Percentiles rank a stretch among this genome's conserved stretches.
These are phyloP conservation scores for Alternaria metachromatica DNA, from an alignment of 2,329 filamentous ascomycete genomes.

Conservation along the genomic window DNA sequence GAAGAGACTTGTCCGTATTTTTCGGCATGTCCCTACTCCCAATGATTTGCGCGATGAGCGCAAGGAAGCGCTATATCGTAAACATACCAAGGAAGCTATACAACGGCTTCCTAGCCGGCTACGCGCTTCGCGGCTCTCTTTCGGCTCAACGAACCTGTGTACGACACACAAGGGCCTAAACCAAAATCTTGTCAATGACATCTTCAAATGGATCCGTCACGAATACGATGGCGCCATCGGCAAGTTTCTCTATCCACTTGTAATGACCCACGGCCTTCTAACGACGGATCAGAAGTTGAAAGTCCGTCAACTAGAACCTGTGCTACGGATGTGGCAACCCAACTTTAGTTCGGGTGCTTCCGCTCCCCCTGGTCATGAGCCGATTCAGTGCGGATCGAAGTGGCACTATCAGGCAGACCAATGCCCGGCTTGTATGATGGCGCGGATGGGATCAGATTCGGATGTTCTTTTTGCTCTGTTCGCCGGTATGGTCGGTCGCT, in stretches of 20 bases:
- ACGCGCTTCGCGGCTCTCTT: conserved; percentile 22
- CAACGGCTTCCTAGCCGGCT: conserved; percentile 30
- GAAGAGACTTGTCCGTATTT: conserved; percentile 28
- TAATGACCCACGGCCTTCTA: conserved; percentile 25
- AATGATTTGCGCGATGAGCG: neutral
- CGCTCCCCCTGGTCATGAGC: conserved; percentile 23
- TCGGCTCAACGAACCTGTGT: conserved; percentile 26
- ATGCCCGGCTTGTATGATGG: conserved; percentile 41
- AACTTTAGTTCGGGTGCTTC: conserved; percentile 22
- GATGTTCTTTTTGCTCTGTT: conserved; percentile 34
- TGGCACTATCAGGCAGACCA: conserved; percentile 31
- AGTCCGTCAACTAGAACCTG: conserved; percentile 38
- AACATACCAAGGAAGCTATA: conserved; percentile 21
- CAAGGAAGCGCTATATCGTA: conserved; percentile 9
- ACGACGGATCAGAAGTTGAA: conserved; percentile 18
- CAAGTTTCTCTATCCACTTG: conserved; percentile 34
- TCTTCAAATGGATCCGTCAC: conserved; percentile 31
- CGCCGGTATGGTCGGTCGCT: conserved; percentile 33
- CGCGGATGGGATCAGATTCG: conserved; percentile 35
- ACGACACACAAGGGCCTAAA: conserved; percentile 32
- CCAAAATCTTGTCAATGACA: conserved; percentile 21
- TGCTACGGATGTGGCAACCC: conserved; percentile 32
- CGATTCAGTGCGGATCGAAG: conserved; percentile 18
- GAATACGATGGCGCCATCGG: conserved; percentile 35
- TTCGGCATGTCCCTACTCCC: conserved; percentile 16